Evolutionary conservation across 768 basidiomycete species (phyloP).

Genomic region (Lactarius indigo): DNA sequence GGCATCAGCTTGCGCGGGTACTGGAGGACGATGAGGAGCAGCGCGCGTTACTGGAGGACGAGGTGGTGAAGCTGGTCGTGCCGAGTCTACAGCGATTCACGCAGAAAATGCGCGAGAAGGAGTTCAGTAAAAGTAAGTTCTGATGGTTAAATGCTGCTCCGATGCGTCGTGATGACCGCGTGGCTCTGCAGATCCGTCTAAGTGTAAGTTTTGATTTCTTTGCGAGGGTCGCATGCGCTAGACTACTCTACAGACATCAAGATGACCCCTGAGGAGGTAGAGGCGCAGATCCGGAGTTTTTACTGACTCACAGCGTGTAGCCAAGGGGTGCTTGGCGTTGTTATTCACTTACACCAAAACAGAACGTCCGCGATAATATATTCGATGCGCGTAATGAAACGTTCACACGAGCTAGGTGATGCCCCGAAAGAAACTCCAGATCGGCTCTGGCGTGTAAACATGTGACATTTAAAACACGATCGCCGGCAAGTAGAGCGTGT

Average conservation of each 20-base stretch:
- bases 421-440: too few relatives aligned
- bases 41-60: slow-evolving; percentile 59
- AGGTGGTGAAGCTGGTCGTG: slow-evolving; percentile 72
- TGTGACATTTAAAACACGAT: too few relatives aligned
- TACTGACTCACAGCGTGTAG: slow-evolving; percentile 35
- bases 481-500: too few relatives aligned
- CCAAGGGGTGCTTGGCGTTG: too few relatives aligned
- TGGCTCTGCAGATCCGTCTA: slow-evolving; percentile 57
- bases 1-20: slow-evolving; percentile 65
- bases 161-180: slow-evolving; percentile 6
- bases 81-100: slow-evolving; percentile 71
- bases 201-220: slow-evolving; percentile 45
- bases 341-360: not conserved
- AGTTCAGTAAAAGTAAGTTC: slow-evolving; percentile 77
- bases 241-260: slow-evolving; percentile 61
- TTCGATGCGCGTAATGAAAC: too few relatives aligned
- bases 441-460: too few relatives aligned
- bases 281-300: slow-evolving; percentile 61
- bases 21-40: slow-evolving; percentile 67
- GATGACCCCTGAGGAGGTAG: slow-evolving; percentile 69
- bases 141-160: not conserved
- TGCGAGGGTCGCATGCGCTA: not conserved
- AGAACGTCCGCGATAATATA: not conserved
- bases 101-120: slow-evolving; percentile 73
- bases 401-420: too few relatives aligned